Conservation (phyloP, 2,329 filamentous ascomycete species). For the Fusarium chlamydosporum region DNA sequence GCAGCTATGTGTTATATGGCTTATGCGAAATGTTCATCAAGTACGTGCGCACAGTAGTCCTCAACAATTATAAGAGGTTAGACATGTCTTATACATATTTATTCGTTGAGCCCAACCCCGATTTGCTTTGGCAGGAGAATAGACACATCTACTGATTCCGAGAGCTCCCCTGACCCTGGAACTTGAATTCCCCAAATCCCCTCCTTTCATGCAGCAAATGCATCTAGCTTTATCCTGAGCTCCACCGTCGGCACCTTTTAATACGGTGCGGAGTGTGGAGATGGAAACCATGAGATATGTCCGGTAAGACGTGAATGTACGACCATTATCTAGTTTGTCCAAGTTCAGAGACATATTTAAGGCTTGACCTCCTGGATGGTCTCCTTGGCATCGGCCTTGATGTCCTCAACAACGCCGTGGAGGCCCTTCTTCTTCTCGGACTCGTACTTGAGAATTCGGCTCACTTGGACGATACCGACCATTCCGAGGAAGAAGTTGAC, state of each 20-base stretch:
- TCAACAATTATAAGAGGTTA: not conserved
- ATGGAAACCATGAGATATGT: constrained; percentile 27
- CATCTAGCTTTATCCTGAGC: not conserved
- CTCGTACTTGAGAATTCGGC: constrained; percentile 79
- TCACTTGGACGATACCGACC: constrained; percentile 86
- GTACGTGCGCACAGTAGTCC: not conserved
- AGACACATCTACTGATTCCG: constrained; percentile 23
- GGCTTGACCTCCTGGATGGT: constrained; percentile 48
- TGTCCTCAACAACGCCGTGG: constrained; percentile 55
- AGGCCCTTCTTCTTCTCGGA: constrained; percentile 69
- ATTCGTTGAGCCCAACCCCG: constrained; percentile 27
- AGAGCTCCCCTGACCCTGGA: constrained; percentile 13
- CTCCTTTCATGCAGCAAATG: constrained; percentile 23
- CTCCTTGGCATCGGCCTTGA: constrained; percentile 60
- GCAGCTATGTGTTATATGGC: constrained; percentile 1
- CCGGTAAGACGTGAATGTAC: constrained; percentile 1
- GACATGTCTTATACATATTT: constrained; percentile 23
- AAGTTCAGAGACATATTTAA: constrained; percentile 21
- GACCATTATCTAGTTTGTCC: constrained; percentile 5
- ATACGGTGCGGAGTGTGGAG: constrained; percentile 1
- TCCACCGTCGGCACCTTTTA: not conserved
- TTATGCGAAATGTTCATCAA: not conserved
- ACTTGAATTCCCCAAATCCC: constrained; percentile 8
- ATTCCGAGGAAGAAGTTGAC: constrained; percentile 98
- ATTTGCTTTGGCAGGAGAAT: constrained; percentile 5